Evolutionary conservation across 768 basidiomycete species (phyloP), one percentile per base, ranked within the genome.

Genomic region (Russula sp.): DNA sequence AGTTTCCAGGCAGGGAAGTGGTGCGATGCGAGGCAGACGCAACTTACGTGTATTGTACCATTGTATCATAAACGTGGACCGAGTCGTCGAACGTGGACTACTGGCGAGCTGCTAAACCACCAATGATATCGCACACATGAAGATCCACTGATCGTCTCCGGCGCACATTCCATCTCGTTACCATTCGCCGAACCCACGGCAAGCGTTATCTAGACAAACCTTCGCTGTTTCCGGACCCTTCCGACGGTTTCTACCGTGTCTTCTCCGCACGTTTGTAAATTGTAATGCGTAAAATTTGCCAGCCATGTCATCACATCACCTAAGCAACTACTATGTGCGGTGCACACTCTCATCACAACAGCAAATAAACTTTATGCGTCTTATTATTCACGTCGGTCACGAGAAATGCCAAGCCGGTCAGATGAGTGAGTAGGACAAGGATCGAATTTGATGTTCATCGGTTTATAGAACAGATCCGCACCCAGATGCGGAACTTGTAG

Each of bases 81-180:
- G 1, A 7, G 16, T 40, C 59, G 32, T 65, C 66, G 45, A 67
- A 64, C 63, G 63, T 27, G 27, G 27, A 2, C 27, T 27, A 27
- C 27, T 27, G 27, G 27, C 27, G 27, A 27, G 27, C 27, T 27
- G 27, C 27, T 34, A 35, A 20, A 3, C 50, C 53, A 14, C 66
- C 66, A 67, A 67, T 67, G 39, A 20, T 32, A 53, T 44, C 35
- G 52, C 65, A 56, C 66, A 53, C 55, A 56, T 54, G 58, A 51
- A 5, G 13, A 4, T 5, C 10, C 37, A 16, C 35, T 6, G 27
- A 27, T 50, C 31, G 13, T 39, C 35, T 40, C 48, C 57, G 57
- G 51, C 54, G 47, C 54, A 59, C 52, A 51, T 60, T 34, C 31
- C 34, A 50, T 10, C 35, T 34, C 27, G n/a, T 39, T 20, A 10